Evolutionary conservation across 1,284 basidiomycete genomes (phyloP).

Genomic region (Pterulicium gracile): DNA sequence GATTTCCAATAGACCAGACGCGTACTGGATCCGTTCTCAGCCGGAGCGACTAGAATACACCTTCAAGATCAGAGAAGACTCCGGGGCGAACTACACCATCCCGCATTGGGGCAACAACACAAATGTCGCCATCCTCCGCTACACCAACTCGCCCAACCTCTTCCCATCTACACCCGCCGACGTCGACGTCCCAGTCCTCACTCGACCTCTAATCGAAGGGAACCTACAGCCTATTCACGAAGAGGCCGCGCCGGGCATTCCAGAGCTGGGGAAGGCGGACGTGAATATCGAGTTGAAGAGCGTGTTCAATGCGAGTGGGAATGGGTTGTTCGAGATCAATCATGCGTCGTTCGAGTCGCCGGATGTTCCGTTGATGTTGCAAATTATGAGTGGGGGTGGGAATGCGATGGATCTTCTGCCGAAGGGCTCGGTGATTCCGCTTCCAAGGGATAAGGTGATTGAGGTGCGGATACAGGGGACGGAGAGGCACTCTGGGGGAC

Average conservation of each 20-base stretch:
- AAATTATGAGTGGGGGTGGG: slow-evolving; percentile 25
- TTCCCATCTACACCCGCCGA: neutral
- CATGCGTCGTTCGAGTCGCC: slow-evolving; percentile 18
- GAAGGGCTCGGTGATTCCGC: slow-evolving; percentile 19
- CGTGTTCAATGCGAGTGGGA: slow-evolving; percentile 8
- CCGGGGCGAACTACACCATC: slow-evolving; percentile 1
- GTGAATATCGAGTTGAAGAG: slow-evolving; percentile 12
- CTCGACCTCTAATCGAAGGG: slow-evolving; percentile 8
- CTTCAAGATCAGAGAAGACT: neutral
- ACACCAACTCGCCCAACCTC: slow-evolving; percentile 14
- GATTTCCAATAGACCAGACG: neutral
- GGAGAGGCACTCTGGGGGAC: slow-evolving; percentile 1
- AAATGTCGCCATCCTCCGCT: slow-evolving; percentile 20
- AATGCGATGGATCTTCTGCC: slow-evolving; percentile 21
- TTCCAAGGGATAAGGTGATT: slow-evolving; percentile 8
- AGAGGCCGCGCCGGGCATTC: neutral
- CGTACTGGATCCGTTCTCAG: neutral
- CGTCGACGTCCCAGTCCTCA: neutral
- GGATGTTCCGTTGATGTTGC: slow-evolving; percentile 22
- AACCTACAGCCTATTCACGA: neutral
- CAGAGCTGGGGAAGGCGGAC: neutral
- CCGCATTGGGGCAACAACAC: neutral
- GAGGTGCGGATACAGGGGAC: slow-evolving; percentile 2
- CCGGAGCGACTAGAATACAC: neutral
- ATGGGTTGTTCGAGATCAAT: slow-evolving; percentile 15